These are phyloP conservation scores for Clavariopsis aquatica DNA, from an alignment of 495 filamentous ascomycete genomes.

Conservation along the genomic window DNA sequence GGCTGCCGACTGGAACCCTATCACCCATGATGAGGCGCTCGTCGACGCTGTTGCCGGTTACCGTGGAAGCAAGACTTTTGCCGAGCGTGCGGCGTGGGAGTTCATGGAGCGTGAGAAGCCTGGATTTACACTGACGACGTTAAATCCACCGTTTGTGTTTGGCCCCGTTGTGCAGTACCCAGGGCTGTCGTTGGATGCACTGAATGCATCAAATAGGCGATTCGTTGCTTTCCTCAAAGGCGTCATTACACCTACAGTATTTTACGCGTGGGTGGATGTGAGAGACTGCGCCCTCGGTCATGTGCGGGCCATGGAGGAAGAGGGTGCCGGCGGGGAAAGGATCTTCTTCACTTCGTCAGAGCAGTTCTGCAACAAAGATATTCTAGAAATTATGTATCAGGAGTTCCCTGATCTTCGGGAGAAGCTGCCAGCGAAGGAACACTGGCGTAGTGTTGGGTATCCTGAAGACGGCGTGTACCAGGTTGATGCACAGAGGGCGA, in stretches of 20 bases:
- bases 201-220: constrained; percentile 1
- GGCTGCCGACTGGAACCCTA: constrained; percentile 32
- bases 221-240: neutral
- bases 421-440: constrained; percentile 5
- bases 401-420: constrained; percentile 14
- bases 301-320: neutral
- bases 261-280: constrained; percentile 13
- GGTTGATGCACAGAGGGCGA: constrained; percentile 1
- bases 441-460: neutral
- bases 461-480: neutral
- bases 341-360: constrained; percentile 9
- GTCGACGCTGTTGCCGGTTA: constrained; percentile 12
- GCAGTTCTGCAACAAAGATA: constrained; percentile 5
- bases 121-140: constrained; percentile 16
- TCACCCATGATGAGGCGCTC: constrained; percentile 26
- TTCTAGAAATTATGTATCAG: constrained; percentile 8
- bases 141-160: constrained; percentile 19
- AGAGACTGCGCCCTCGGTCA: constrained; percentile 7
- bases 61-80: constrained; percentile 19
- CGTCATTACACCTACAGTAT: neutral
- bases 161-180: constrained; percentile 12
- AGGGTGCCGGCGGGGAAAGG: neutral
- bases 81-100: constrained; percentile 25
- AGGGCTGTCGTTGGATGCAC: neutral
- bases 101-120: constrained; percentile 28